A percentile compares a stretch with the other conserved stretches of the same genome.
Evolutionary conservation across 768 basidiomycete species (phyloP).

Genomic region (Clathrus columnatus): DNA sequence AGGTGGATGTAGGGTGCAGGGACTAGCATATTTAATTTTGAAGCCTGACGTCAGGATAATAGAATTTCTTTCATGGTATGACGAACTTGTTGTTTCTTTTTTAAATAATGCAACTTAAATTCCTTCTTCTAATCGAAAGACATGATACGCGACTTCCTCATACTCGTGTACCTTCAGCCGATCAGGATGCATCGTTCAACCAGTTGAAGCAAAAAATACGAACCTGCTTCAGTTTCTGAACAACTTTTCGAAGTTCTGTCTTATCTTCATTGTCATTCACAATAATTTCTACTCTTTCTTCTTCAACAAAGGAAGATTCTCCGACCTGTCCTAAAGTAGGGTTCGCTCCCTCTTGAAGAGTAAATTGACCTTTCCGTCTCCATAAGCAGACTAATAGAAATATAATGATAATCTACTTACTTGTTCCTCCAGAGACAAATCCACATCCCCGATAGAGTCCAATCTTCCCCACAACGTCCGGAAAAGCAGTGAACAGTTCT

Average conservation of each 20-base stretch:
- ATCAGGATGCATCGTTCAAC: too few species aligned
- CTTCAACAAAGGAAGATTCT: slow-evolving; percentile 40
- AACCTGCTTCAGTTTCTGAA: slow-evolving; percentile 40
- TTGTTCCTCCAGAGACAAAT: slow-evolving; percentile 46
- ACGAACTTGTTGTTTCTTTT: not conserved
- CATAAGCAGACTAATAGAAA: not conserved
- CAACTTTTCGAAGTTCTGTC: slow-evolving; percentile 30
- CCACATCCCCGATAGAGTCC: slow-evolving; percentile 46
- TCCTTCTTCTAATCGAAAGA: slow-evolving; percentile 38
- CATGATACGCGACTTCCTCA: slow-evolving; percentile 50
- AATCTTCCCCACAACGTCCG: slow-evolving; percentile 40
- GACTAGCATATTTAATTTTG: too few species aligned
- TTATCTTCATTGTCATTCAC: slow-evolving; percentile 31
- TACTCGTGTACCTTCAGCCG: slow-evolving; percentile 51
- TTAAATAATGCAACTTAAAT: not conserved
- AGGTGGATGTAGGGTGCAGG: too few species aligned
- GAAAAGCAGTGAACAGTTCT: slow-evolving; percentile 37
- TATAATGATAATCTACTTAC: slow-evolving; percentile 27
- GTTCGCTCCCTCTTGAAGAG: slow-evolving; percentile 31
- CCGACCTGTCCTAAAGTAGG: slow-evolving; percentile 37
- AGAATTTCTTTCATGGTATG: too few species aligned
- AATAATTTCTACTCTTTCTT: slow-evolving; percentile 45
- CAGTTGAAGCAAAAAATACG: slow-evolving; percentile 2
- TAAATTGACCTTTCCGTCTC: slow-evolving; percentile 37
- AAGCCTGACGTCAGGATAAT: too few species aligned